Conservation (phyloP, 2,329 filamentous ascomycete species). For the Hymenoscyphus salicellus region DNA sequence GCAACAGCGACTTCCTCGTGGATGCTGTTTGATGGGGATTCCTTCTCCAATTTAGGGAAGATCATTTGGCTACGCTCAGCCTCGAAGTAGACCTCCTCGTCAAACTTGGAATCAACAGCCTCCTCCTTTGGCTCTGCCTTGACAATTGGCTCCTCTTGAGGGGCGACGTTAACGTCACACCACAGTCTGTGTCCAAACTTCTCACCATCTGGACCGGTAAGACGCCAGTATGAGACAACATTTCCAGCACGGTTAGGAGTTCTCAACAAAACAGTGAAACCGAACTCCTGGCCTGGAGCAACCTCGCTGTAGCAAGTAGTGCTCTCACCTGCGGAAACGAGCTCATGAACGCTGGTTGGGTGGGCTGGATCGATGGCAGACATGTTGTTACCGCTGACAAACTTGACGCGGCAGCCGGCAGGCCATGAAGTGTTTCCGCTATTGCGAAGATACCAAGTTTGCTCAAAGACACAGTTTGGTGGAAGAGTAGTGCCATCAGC, state of each 20-base stretch:
- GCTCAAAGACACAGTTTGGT: conserved; percentile 73
- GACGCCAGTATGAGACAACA: conserved; percentile 92
- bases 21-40: conserved; percentile 79
- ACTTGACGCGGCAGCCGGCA: conserved; percentile 83
- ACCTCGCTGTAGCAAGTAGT: conserved; percentile 70
- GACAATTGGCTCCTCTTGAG: conserved; percentile 30
- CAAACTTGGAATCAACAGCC: conserved; percentile 16
- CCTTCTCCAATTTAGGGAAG: conserved; percentile 93
- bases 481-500: conserved; percentile 71
- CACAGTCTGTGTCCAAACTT: conserved; percentile 92
- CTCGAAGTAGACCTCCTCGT: conserved; percentile 12
- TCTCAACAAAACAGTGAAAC: conserved; percentile 82
- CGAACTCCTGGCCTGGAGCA: conserved; percentile 67
- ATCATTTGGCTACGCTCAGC: conserved; percentile 71
- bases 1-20: conserved; percentile 57
- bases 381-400: conserved; percentile 95
- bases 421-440: conserved; percentile 79
- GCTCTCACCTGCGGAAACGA: conserved; percentile 77
- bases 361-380: conserved; percentile 79
- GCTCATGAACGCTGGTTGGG: conserved; percentile 72
- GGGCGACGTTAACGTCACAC: conserved; percentile 79
- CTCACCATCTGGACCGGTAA: conserved; percentile 74
- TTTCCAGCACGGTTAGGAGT: conserved; percentile 74
- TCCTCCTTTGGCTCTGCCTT: conserved; percentile 40
- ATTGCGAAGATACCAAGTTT: conserved; percentile 90